phyloP scores from a whole-genome alignment of 495 filamentous ascomycete species.

The Penicillium chermesinum region DNA sequence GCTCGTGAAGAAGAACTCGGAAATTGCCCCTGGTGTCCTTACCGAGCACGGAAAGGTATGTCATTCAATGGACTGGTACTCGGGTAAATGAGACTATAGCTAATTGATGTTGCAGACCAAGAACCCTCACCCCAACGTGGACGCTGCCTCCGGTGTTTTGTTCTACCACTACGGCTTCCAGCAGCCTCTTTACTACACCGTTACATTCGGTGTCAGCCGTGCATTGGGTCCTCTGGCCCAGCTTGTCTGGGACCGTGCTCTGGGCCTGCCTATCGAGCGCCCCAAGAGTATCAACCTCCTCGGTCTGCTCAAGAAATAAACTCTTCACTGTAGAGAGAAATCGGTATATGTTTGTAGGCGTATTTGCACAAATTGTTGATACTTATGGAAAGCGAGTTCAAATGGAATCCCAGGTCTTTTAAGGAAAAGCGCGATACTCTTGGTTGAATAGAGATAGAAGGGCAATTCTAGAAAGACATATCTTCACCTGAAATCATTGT shows the following conservation, averaged over 20 bases:
- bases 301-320: constrained; percentile 62
- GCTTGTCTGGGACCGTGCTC: constrained; percentile 90
- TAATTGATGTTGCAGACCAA: constrained; percentile 59
- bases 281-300: constrained; percentile 94
- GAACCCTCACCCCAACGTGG: constrained; percentile 96
- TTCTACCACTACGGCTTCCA: constrained; percentile 97
- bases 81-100: constrained; percentile 7
- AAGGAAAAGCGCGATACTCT: background rate
- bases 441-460: background rate
- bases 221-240: constrained; percentile 89
- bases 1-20: constrained; percentile 80
- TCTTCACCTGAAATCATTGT: no score
- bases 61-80: background rate
- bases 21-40: constrained; percentile 78
- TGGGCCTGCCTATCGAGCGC: constrained; percentile 95
- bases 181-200: constrained; percentile 96
- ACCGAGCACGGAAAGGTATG: constrained; percentile 82
- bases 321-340: background rate
- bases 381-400: constrained; percentile 1
- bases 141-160: constrained; percentile 83
- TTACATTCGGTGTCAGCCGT: constrained; percentile 89
- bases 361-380: background rate
- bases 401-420: background rate
- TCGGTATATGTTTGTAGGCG: background rate
- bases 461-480: background rate